Evolutionary conservation across 805 yeast genomes (phyloP).

Genomic region (Candida dendrica): DNA sequence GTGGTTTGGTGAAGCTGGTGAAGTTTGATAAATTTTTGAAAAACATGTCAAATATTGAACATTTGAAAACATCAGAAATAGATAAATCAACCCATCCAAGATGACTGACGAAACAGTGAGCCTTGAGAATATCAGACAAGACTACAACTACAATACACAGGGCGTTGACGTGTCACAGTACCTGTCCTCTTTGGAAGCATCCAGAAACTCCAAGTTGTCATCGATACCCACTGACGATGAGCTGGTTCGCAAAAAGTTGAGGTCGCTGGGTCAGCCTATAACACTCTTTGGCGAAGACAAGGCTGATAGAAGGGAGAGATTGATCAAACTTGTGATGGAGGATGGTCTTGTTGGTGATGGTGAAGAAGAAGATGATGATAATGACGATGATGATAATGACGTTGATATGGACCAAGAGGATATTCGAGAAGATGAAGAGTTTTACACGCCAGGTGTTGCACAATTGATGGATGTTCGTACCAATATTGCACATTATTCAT

Average conservation of each 20-base stretch:
- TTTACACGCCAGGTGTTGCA: slow-evolving; percentile 71
- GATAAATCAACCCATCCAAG: no score
- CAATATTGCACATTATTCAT: slow-evolving; percentile 43
- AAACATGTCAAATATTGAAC: no score
- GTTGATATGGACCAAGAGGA: slow-evolving; percentile 16
- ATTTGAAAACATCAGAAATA: no score
- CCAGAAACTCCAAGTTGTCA: slow-evolving; percentile 17
- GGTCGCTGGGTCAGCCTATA: slow-evolving; percentile 48
- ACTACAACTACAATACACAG: slow-evolving; percentile 14
- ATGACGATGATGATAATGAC: slow-evolving; percentile 13
- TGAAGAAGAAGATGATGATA: slow-evolving; percentile 8
- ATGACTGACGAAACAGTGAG: not conserved
- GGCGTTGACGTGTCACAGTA: slow-evolving; percentile 22
- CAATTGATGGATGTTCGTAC: slow-evolving; percentile 46
- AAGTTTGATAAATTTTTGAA: no score
- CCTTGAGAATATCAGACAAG: slow-evolving; percentile 4
- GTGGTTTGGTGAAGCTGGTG: no score
- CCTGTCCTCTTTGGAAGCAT: slow-evolving; percentile 20
- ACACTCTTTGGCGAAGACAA: slow-evolving; percentile 52
- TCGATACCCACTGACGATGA: slow-evolving; percentile 60
- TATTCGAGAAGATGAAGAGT: slow-evolving; percentile 66
- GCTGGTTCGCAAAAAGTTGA: slow-evolving; percentile 46
- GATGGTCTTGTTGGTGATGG: slow-evolving; percentile 20
- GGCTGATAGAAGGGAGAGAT: slow-evolving; percentile 53
- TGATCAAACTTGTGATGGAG: slow-evolving; percentile 33